These are phyloP conservation scores for Bidens hawaiensis DNA, from an alignment of 140 eudicot species.

Conservation along the genomic window DNA sequence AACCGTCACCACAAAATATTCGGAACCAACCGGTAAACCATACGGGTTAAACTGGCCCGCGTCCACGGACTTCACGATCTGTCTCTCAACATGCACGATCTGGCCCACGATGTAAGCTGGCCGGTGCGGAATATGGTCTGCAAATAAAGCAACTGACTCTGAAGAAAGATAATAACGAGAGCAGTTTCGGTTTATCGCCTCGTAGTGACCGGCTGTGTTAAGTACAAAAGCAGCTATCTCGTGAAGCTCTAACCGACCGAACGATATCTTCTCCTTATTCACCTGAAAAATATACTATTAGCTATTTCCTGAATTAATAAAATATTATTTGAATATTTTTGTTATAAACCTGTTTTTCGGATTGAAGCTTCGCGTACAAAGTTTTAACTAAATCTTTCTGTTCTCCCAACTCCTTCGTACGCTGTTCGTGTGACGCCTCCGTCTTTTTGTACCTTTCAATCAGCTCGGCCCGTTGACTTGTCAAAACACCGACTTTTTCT, in stretches of 20 bases:
- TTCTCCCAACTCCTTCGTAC: slow-evolving; percentile 73
- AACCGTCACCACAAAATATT: slow-evolving; percentile 76
- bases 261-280: slow-evolving; percentile 87
- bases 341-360: slow-evolving; percentile 77
- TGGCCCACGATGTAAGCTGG: slow-evolving; percentile 83
- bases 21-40: slow-evolving; percentile 76
- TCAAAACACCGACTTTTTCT: slow-evolving; percentile 71
- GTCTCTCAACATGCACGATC: slow-evolving; percentile 79
- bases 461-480: slow-evolving; percentile 78
- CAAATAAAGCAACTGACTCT: slow-evolving; percentile 78
- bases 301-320: neutral
- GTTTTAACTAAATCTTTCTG: slow-evolving; percentile 72
- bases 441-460: slow-evolving; percentile 69
- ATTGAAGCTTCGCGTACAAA: slow-evolving; percentile 74
- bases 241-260: slow-evolving; percentile 75
- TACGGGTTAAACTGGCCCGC: too few species aligned
- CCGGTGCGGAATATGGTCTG: slow-evolving; percentile 66
- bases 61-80: slow-evolving; percentile 45
- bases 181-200: slow-evolving; percentile 81
- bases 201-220: slow-evolving; percentile 64
- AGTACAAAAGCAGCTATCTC: slow-evolving; percentile 88
- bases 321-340: neutral
- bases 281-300: slow-evolving; percentile 38
- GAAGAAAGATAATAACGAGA: slow-evolving; percentile 75
- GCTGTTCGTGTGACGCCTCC: slow-evolving; percentile 56